Evolutionary conservation across 2,329 filamentous ascomycete species (phyloP), one percentile per base, ranked within the genome.

Genomic region (Alternaria rosae): DNA sequence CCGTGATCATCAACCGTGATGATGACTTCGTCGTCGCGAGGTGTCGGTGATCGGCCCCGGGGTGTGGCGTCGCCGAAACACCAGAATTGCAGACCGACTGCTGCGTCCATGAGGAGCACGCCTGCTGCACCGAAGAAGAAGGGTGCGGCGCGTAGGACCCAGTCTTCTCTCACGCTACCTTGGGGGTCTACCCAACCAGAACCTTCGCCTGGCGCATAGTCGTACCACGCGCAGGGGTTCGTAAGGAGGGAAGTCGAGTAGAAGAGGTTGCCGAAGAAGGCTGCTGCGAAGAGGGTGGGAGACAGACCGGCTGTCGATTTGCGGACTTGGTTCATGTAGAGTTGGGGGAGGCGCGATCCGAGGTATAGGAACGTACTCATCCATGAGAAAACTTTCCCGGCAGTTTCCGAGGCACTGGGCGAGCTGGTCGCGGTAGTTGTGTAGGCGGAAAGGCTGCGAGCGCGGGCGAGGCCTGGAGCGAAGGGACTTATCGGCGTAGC

Each of bases 121-220:
- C 89, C 88, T 3, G 87, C 87, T 6, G 89, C 88, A 6, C 89
- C 89, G 0, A 91, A 81, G 75, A 88, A 90, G 75, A 91, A 91
- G 0, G 89, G 89, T 12, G 85, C 76, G 1, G 88, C 86, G 9
- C 85, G 83, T 3, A 82, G 76, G 9, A 89, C 81, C 88, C 88
- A 91, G 51, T 85, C 83, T 9, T 65, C 65, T 3, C 86, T 81
- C 17, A 84, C 78, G 66, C 83, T 88, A 4, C 88, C 88, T 10
- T 84, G 79, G 2, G 76, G 69, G 10, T 84, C 86, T 3, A 84
- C 88, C 87, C 89, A 90, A 57, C 87, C 87, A 8, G 82, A 81
- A 21, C 87, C 87, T 69, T 88, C 83, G 0, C 88, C 71, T 0
- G 74, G 79, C 0, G 81, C 79, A 56, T 85, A 87, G 66, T 87